Percentiles rank a stretch among this genome's conserved stretches.
Conservation (phyloP, 148 eudicot species). For the Rhododendron simsii region DNA sequence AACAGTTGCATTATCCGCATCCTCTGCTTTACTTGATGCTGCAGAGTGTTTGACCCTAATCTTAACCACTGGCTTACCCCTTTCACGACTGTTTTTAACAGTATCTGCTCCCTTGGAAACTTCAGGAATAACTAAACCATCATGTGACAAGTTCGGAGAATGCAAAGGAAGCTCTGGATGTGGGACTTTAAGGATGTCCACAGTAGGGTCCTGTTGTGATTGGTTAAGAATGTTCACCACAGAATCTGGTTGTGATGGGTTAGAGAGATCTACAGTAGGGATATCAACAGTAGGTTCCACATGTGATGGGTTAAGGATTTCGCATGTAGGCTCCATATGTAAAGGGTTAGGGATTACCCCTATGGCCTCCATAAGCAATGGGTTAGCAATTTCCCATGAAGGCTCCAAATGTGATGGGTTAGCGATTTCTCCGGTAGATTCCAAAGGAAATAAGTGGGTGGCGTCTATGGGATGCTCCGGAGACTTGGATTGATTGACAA, state of each 20-base stretch:
- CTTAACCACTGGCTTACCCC: constrained; percentile 48
- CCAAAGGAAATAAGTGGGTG: constrained; percentile 15
- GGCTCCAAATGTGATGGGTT: constrained; percentile 11
- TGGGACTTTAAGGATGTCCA: neutral
- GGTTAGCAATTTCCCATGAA: neutral
- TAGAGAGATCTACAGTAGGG: neutral
- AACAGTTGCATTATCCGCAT: constrained; percentile 30
- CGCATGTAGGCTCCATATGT: neutral
- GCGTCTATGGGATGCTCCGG: constrained; percentile 29
- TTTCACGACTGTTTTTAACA: constrained; percentile 52
- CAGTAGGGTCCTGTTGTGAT: neutral
- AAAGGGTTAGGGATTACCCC: neutral
- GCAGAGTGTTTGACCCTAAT: constrained; percentile 65
- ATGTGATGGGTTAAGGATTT: neutral
- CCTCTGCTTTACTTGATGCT: constrained; percentile 55
- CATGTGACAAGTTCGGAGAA: constrained; percentile 21
- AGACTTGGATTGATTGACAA: constrained; percentile 71
- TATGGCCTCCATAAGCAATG: constrained; percentile 7
- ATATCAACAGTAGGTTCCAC: neutral
- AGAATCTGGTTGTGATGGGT: constrained; percentile 5
- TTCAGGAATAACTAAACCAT: constrained; percentile 22
- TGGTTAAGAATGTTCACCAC: neutral
- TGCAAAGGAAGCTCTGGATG: constrained; percentile 30
- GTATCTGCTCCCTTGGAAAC: constrained; percentile 43
- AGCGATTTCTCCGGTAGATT: neutral